Percentiles rank a stretch among this genome's conserved stretches.
Evolutionary conservation across 1,284 basidiomycete genomes (phyloP).

Genomic region (Takashimella tepidaria): DNA sequence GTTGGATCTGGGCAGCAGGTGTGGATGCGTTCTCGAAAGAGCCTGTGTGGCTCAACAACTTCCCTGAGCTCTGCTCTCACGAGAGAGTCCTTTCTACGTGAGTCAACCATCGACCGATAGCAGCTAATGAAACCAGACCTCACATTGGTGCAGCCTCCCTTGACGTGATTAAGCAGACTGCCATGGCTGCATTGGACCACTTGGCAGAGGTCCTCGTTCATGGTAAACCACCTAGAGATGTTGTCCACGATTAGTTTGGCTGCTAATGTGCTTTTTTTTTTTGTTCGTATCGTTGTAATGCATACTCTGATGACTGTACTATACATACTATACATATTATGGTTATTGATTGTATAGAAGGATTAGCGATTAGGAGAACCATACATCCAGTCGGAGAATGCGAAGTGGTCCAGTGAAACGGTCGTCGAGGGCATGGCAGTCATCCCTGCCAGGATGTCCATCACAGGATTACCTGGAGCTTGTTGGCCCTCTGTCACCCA

Average conservation of each 20-base stretch:
- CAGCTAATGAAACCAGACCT: constrained; percentile 8
- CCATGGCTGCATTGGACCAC: constrained; percentile 8
- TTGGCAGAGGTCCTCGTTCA: constrained; percentile 8
- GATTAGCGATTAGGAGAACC: neutral
- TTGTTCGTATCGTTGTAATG: too few species aligned
- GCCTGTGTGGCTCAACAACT: constrained; percentile 6
- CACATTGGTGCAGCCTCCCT: constrained; percentile 14
- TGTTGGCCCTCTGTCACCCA: neutral
- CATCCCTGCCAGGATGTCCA: constrained; percentile 13
- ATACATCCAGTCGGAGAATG: neutral
- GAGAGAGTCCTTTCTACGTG: constrained; percentile 9
- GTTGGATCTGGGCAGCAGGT: constrained; percentile 19
- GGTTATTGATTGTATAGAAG: too few species aligned
- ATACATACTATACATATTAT: too few species aligned
- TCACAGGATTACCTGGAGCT: neutral
- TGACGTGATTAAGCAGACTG: constrained; percentile 10
- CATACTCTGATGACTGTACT: too few species aligned
- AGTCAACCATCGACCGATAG: constrained; percentile 2
- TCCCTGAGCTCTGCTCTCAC: constrained; percentile 6
- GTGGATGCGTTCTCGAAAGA: constrained; percentile 20
- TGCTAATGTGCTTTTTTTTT: too few species aligned
- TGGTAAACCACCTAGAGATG: neutral
- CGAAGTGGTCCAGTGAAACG: neutral
- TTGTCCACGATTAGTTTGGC: neutral
- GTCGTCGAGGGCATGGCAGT: constrained; percentile 14